Percentiles rank a stretch among this genome's conserved stretches.
These are phyloP conservation scores for Exophiala calicioides DNA, from an alignment of 2,329 filamentous ascomycete genomes.

Conservation along the genomic window DNA sequence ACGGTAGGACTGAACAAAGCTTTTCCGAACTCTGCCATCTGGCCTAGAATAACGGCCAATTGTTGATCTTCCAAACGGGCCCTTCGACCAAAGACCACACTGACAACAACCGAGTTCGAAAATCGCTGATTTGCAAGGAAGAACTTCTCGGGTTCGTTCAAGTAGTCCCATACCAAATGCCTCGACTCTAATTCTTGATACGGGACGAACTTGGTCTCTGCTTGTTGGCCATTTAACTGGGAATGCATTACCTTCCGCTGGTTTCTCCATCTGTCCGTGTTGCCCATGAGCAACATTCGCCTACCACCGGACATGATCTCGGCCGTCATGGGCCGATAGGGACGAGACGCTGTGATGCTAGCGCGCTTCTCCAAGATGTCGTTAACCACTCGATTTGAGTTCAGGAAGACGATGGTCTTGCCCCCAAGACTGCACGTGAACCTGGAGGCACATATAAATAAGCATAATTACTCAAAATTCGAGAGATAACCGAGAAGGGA, in stretches of 20 bases:
- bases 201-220: conserved; percentile 22
- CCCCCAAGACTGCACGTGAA: conserved; percentile 23
- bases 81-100: conserved; percentile 53
- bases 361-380: conserved; percentile 43
- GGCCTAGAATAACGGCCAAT: conserved; percentile 38
- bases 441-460: conserved; percentile 2
- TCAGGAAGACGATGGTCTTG: conserved; percentile 23
- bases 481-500: too few relatives aligned
- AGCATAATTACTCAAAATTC: too few relatives aligned
- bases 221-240: conserved; percentile 30
- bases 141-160: conserved; percentile 34
- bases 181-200: conserved; percentile 28
- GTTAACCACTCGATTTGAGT: conserved; percentile 21
- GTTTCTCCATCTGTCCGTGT: conserved; percentile 28
- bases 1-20: conserved; percentile 41
- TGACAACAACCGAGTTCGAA: conserved; percentile 42
- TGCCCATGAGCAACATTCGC: conserved; percentile 50
- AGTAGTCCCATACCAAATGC: conserved; percentile 24
- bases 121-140: conserved; percentile 46
- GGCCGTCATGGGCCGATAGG: conserved; percentile 30
- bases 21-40: conserved; percentile 40
- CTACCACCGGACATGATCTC: conserved; percentile 38
- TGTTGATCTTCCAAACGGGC: conserved; percentile 37
- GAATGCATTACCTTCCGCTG: conserved; percentile 29
- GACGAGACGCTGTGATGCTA: conserved; percentile 41